A percentile compares a stretch with the other conserved stretches of the same genome.
These are phyloP conservation scores for Melanopsichium pennsylvanicum DNA, from an alignment of 1,284 basidiomycete genomes.

Conservation along the genomic window DNA sequence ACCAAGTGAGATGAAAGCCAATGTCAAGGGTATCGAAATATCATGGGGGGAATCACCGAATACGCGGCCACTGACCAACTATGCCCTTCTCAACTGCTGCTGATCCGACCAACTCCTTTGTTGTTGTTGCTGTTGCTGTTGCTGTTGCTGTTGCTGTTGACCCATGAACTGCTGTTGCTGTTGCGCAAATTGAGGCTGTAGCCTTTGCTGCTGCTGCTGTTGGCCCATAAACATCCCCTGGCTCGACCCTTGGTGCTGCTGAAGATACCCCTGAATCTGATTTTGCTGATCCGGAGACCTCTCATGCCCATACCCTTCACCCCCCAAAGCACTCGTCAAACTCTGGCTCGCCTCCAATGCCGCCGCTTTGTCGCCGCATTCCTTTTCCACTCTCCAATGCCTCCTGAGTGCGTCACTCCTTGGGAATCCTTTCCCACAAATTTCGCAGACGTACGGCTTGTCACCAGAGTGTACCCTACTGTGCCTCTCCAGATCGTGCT, in stretches of 20 bases:
- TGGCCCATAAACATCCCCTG: constrained; percentile 5
- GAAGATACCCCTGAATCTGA: too few relatives aligned
- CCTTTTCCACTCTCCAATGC: constrained; percentile 63
- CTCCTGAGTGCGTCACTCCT: constrained; percentile 62
- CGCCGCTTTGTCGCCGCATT: constrained; percentile 55
- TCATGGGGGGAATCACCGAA: too few relatives aligned
- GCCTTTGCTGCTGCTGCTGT: constrained; percentile 10
- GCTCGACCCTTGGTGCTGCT: not conserved
- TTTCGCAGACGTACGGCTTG: constrained; percentile 63
- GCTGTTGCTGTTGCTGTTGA: constrained; percentile 16
- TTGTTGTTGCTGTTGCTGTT: constrained; percentile 10
- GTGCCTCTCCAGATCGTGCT: constrained; percentile 64
- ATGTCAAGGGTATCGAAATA: too few relatives aligned
- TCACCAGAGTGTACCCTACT: constrained; percentile 64
- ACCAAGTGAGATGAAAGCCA: too few relatives aligned
- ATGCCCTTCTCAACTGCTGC: constrained; percentile 12
- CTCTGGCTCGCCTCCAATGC: constrained; percentile 53
- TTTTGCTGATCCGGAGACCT: constrained; percentile 31
- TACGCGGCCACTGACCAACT: too few relatives aligned
- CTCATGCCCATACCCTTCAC: constrained; percentile 19
- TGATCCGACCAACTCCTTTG: constrained; percentile 7
- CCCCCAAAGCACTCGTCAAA: constrained; percentile 22
- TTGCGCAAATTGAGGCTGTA: not conserved
- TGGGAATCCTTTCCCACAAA: constrained; percentile 63
- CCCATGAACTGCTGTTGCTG: not conserved